A percentile compares a stretch with the other conserved stretches of the same genome.
Conservation (phyloP, 805 yeast genomes). For the Kuraishia molischiana region DNA sequence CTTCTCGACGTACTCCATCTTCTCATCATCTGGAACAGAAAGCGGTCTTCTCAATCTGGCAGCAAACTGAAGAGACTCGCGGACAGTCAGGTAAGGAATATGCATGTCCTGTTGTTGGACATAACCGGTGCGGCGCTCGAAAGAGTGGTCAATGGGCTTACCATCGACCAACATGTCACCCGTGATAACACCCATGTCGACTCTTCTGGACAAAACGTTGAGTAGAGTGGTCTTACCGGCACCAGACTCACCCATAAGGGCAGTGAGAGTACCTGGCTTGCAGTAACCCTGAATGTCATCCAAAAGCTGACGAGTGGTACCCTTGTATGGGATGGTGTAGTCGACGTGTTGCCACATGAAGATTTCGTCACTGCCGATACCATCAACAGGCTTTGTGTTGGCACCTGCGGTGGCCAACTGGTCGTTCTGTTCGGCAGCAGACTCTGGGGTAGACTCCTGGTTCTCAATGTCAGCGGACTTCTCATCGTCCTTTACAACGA, state of each 20-base stretch:
- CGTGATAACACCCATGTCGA: conserved; percentile 40
- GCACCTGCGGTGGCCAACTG: conserved; percentile 7
- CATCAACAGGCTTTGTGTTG: too few relatives aligned
- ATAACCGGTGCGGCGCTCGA: conserved; percentile 44
- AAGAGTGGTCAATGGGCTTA: conserved; percentile 32
- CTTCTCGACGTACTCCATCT: conserved; percentile 31
- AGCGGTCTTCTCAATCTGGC: conserved; percentile 37
- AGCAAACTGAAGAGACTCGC: conserved; percentile 38
- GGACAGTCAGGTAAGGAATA: conserved; percentile 37
- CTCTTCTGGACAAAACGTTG: conserved; percentile 41
- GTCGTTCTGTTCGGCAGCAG: conserved; percentile 10
- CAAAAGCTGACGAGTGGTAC: conserved; percentile 28
- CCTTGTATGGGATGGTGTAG: conserved; percentile 43
- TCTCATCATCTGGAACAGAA: conserved; percentile 29
- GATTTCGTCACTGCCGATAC: conserved; percentile 24
- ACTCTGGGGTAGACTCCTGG: conserved; percentile 3
- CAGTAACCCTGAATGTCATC: conserved; percentile 34
- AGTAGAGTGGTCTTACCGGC: conserved; percentile 55
- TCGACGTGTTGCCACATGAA: conserved; percentile 56
- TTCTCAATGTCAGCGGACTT: conserved; percentile 6
- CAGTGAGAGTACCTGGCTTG: conserved; percentile 47
- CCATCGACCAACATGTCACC: conserved; percentile 52
- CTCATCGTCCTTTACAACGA: conserved; percentile 11
- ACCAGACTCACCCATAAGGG: conserved; percentile 57
- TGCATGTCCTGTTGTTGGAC: conserved; percentile 50